Evolutionary conservation across 2,329 filamentous ascomycete genomes (phyloP).

Genomic region (Aureobasidium leucospermi): DNA sequence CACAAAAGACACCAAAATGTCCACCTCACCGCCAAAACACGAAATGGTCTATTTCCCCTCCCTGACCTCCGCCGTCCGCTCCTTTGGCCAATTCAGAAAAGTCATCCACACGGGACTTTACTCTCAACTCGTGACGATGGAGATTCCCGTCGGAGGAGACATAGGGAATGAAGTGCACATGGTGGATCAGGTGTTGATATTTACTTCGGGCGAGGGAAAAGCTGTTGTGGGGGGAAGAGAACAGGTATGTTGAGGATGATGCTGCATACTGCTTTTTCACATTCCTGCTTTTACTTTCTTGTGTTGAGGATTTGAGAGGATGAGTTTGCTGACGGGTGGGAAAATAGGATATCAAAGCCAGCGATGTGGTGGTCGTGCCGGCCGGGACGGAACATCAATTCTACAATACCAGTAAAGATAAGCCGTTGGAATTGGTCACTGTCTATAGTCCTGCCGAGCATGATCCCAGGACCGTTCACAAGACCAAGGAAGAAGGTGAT

Average conservation of each 20-base stretch:
- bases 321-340: background rate
- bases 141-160: constrained; percentile 54
- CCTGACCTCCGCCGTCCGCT: constrained; percentile 47
- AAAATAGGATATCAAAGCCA: constrained; percentile 1
- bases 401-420: constrained; percentile 50
- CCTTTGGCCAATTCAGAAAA: constrained; percentile 52
- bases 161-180: constrained; percentile 62
- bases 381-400: constrained; percentile 61
- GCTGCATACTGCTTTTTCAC: no score
- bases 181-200: constrained; percentile 58
- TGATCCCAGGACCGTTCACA: constrained; percentile 51
- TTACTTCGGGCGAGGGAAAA: constrained; percentile 52
- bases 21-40: constrained; percentile 28
- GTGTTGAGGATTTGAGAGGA: background rate
- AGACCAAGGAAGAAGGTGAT: constrained; percentile 57
- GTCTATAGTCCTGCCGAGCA: constrained; percentile 59
- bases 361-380: constrained; percentile 54
- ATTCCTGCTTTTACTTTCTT: background rate
- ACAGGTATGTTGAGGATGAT: constrained; percentile 30
- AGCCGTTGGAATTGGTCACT: constrained; percentile 54
- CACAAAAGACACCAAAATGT: constrained; percentile 29
- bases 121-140: constrained; percentile 58
- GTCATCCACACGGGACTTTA: constrained; percentile 58
- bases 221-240: constrained; percentile 54
- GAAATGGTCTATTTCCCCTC: constrained; percentile 56